phyloP scores from a whole-genome alignment of 2,329 filamentous ascomycete species.

The Didymella pomorum region DNA sequence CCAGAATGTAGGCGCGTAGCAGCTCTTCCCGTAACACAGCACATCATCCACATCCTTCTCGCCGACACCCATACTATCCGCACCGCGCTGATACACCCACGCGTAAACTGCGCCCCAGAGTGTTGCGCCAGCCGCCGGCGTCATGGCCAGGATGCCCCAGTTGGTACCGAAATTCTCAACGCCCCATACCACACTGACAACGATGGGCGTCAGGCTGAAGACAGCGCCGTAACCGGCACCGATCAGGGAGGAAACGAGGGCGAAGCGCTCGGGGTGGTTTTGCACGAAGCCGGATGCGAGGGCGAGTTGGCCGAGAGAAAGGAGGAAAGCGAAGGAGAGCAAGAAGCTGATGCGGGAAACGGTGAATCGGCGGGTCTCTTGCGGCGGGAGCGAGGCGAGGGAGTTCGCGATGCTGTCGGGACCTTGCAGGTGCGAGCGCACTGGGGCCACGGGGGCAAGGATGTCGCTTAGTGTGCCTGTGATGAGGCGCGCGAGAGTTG shows the following conservation, averaged over 20 bases:
- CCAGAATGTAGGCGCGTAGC: slow-evolving; percentile 86
- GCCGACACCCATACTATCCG: slow-evolving; percentile 52
- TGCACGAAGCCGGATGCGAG: slow-evolving; percentile 80
- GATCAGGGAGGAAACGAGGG: slow-evolving; percentile 82
- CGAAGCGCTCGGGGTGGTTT: slow-evolving; percentile 79
- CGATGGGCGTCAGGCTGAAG: slow-evolving; percentile 88
- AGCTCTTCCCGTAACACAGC: slow-evolving; percentile 81
- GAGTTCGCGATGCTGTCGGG: slow-evolving; percentile 54
- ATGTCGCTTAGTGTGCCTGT: slow-evolving; percentile 90
- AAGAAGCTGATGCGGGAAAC: slow-evolving; percentile 85
- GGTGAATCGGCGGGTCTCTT: slow-evolving; percentile 54
- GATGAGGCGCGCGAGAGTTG: slow-evolving; percentile 87
- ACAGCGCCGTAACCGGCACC: slow-evolving; percentile 92
- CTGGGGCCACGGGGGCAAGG: slow-evolving; percentile 66
- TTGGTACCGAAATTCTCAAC: slow-evolving; percentile 99
- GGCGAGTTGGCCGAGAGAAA: slow-evolving; percentile 76
- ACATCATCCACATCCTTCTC: slow-evolving; percentile 52
- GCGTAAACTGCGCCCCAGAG: slow-evolving; percentile 94
- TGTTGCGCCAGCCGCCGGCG: slow-evolving; percentile 85
- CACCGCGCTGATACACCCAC: slow-evolving; percentile 75
- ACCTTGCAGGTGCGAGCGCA: slow-evolving; percentile 66
- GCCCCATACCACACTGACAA: slow-evolving; percentile 97
- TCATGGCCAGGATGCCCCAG: slow-evolving; percentile 93
- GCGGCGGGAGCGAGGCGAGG: slow-evolving; percentile 46
- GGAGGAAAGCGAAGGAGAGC: slow-evolving; percentile 74